Conservation (phyloP, 495 filamentous ascomycete genomes). For the Talaromyces trachyspermus region DNA sequence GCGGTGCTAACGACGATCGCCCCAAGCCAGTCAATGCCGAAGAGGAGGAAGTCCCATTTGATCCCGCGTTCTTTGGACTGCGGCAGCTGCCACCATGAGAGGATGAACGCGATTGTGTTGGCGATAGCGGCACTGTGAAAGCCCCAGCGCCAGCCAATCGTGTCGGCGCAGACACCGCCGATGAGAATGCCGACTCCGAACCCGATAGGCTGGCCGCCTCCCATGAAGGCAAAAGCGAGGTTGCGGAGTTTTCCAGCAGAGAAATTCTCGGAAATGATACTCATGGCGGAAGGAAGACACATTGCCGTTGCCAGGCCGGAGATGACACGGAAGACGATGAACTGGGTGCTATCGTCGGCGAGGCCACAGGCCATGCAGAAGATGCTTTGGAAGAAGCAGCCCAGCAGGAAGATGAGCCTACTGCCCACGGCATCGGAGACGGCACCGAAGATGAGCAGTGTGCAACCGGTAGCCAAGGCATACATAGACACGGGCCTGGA, state of each 20-base stretch:
- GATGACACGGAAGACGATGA: slow-evolving; percentile 43
- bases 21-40: slow-evolving; percentile 47
- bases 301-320: slow-evolving; percentile 42
- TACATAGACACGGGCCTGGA: slow-evolving; percentile 19
- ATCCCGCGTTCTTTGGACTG: background rate
- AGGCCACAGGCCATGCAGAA: slow-evolving; percentile 42
- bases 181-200: slow-evolving; percentile 47
- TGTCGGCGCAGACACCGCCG: slow-evolving; percentile 42
- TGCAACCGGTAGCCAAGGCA: slow-evolving; percentile 30
- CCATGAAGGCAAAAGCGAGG: slow-evolving; percentile 43
- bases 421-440: slow-evolving; percentile 44
- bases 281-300: slow-evolving; percentile 42
- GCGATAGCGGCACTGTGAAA: slow-evolving; percentile 39
- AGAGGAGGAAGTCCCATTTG: background rate
- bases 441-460: slow-evolving; percentile 40
- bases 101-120: slow-evolving; percentile 23
- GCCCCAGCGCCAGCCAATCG: slow-evolving; percentile 39
- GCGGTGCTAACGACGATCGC: slow-evolving; percentile 30
- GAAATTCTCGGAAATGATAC: slow-evolving; percentile 36
- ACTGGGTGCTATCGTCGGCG: slow-evolving; percentile 31
- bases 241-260: slow-evolving; percentile 38
- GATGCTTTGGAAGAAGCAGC: slow-evolving; percentile 30
- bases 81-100: slow-evolving; percentile 30
- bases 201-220: slow-evolving; percentile 42
- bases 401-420: slow-evolving; percentile 32